Percentiles rank a stretch among this genome's conserved stretches.
These are phyloP conservation scores for Hura crepitans DNA, from an alignment of 441 rosid genomes.

Conservation along the genomic window DNA sequence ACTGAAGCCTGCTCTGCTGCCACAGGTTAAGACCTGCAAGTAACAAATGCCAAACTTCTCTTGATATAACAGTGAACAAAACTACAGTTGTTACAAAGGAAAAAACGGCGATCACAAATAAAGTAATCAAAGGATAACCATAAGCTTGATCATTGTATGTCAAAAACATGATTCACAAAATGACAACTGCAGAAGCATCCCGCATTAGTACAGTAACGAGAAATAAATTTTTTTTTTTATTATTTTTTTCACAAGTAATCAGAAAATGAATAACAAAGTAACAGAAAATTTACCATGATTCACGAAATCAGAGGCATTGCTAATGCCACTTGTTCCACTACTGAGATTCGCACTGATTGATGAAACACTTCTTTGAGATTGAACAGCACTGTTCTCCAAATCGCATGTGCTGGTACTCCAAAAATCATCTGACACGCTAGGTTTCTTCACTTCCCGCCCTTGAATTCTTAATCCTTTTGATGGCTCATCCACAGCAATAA, in stretches of 20 bases:
- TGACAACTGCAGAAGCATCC: not conserved
- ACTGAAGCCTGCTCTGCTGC: constrained; percentile 70
- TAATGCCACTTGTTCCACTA: constrained; percentile 29
- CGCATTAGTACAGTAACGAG: not conserved
- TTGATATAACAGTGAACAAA: not conserved
- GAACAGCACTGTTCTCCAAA: constrained; percentile 49
- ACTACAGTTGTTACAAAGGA: not conserved
- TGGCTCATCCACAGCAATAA: constrained; percentile 63
- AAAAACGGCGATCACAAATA: not conserved
- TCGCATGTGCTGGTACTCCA: constrained; percentile 56
- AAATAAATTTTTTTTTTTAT: not conserved
- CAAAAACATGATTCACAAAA: not conserved
- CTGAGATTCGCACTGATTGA: constrained; percentile 42
- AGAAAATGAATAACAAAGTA: not conserved
- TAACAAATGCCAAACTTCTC: not conserved
- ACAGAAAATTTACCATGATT: constrained; percentile 45
- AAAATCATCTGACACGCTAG: constrained; percentile 45
- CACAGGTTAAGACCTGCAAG: constrained; percentile 53
- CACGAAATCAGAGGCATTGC: constrained; percentile 43
- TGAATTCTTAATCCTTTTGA: constrained; percentile 56
- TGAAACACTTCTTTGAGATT: constrained; percentile 57
- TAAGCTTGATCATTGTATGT: not conserved
- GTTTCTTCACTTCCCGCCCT: constrained; percentile 44
- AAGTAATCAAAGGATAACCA: not conserved
- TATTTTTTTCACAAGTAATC: not conserved